Percentiles rank a stretch among this genome's conserved stretches.
Evolutionary conservation across 108 stramenopile genomes (phyloP).

Genomic region (Fragilaria crotonensis): DNA sequence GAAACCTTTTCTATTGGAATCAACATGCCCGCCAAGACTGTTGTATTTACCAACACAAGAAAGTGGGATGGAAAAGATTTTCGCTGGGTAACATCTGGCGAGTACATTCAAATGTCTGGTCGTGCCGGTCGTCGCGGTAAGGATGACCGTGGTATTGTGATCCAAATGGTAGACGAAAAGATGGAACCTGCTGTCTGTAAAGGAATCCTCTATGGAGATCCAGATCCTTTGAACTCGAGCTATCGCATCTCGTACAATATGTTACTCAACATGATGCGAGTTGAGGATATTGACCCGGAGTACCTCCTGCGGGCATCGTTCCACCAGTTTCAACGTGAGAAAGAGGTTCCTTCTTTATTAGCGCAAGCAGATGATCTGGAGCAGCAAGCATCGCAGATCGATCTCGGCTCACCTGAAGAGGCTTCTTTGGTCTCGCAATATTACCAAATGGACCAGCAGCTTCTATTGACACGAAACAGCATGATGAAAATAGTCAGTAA

Average conservation of each 20-base stretch:
- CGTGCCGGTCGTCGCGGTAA: slow-evolving; percentile 98
- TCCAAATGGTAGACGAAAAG: slow-evolving; percentile 99
- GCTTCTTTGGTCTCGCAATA: slow-evolving; percentile 68
- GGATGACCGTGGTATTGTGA: slow-evolving; percentile 97
- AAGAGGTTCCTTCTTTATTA: slow-evolving; percentile 78
- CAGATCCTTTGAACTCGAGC: slow-evolving; percentile 93
- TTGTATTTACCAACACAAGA: slow-evolving; percentile 95
- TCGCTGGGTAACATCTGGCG: slow-evolving; percentile 86
- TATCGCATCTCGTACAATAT: slow-evolving; percentile 99
- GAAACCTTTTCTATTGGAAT: slow-evolving; percentile 99
- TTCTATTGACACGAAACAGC: slow-evolving; percentile 59
- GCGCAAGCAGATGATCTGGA: slow-evolving; percentile 60
- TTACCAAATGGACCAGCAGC: slow-evolving; percentile 75
- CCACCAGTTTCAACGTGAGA: slow-evolving; percentile 91
- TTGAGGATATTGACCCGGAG: slow-evolving; percentile 97
- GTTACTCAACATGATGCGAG: slow-evolving; percentile 97
- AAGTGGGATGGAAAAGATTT: slow-evolving; percentile 97
- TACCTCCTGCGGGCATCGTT: slow-evolving; percentile 93
- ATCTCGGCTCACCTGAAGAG: slow-evolving; percentile 45
- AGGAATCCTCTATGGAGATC: slow-evolving; percentile 76
- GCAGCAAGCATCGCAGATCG: slow-evolving; percentile 45
- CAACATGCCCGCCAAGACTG: slow-evolving; percentile 99
- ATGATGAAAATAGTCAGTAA: slow-evolving; percentile 75
- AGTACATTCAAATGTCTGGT: slow-evolving; percentile 98
- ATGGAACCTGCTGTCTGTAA: slow-evolving; percentile 97